Conservation (phyloP, 2,329 filamentous ascomycete species). For the Aspergillus fumigatus region DNA sequence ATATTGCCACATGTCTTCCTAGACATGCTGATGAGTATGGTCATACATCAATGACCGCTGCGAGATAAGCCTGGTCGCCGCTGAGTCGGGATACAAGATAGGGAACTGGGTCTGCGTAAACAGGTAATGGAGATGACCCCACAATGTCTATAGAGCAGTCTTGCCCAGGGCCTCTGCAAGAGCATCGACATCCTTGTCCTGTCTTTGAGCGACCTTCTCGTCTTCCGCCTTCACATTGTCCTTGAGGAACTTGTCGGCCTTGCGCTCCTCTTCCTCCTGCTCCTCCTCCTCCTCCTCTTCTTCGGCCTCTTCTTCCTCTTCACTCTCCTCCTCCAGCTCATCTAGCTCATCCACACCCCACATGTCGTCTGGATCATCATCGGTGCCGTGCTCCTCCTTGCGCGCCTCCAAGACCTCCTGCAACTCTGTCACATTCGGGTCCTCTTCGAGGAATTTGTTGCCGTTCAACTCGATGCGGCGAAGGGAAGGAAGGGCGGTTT, state of each 20-base stretch:
- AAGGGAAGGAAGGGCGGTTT: conserved; percentile 65
- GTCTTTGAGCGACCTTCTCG: conserved; percentile 65
- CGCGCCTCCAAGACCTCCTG: conserved; percentile 69
- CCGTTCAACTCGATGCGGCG: conserved; percentile 91
- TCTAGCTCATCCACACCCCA: conserved; percentile 84
- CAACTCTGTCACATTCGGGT: conserved; percentile 64
- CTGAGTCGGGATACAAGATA: background rate
- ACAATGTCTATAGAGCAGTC: conserved; percentile 45
- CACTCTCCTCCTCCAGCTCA: conserved; percentile 73
- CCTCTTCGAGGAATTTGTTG: conserved; percentile 89
- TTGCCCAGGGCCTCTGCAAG: conserved; percentile 72
- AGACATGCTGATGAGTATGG: conserved; percentile 1
- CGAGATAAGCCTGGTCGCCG: background rate
- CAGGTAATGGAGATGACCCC: background rate
- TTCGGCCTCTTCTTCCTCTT: conserved; percentile 58
- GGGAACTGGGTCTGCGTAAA: background rate
- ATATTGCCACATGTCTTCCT: background rate
- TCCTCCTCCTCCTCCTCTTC: conserved; percentile 68
- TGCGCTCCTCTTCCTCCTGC: conserved; percentile 54
- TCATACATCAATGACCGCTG: background rate
- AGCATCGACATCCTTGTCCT: conserved; percentile 75
- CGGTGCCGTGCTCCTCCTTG: conserved; percentile 62
- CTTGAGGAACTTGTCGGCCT: conserved; percentile 66
- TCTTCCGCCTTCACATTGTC: conserved; percentile 50
- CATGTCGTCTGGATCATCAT: conserved; percentile 67